Evolutionary conservation across 768 basidiomycete genomes (phyloP).

Genomic region (Grammothele lineata): DNA sequence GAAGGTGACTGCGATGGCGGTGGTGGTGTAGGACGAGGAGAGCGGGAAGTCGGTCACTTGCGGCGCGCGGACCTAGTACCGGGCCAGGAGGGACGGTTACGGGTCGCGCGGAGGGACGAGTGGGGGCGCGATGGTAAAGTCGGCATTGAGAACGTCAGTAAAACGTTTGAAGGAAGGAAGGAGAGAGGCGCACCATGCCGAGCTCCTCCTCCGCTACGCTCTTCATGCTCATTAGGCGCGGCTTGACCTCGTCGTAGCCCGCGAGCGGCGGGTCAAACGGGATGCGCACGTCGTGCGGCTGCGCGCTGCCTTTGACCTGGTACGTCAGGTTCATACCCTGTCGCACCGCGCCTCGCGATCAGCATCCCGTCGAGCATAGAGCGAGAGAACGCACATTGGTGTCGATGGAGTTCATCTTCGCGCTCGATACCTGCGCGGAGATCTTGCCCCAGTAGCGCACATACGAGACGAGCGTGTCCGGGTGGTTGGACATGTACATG

Average conservation of each 20-base stretch:
- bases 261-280: slow-evolving; percentile 66
- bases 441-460: slow-evolving; percentile 74
- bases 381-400: slow-evolving; percentile 43
- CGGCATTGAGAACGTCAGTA: no score
- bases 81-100: no score
- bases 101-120: no score
- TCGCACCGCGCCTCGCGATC: neutral
- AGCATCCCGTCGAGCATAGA: neutral
- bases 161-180: no score
- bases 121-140: no score
- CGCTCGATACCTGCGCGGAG: slow-evolving; percentile 47
- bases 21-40: slow-evolving; percentile 29
- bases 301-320: slow-evolving; percentile 41
- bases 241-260: slow-evolving; percentile 81
- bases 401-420: slow-evolving; percentile 68
- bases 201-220: slow-evolving; percentile 73
- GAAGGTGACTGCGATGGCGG: slow-evolving; percentile 24
- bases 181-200: slow-evolving; percentile 63
- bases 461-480: slow-evolving; percentile 81
- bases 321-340: slow-evolving; percentile 73
- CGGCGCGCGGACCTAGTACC: slow-evolving; percentile 53
- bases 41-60: slow-evolving; percentile 53
- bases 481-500: slow-evolving; percentile 84
- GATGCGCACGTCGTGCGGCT: slow-evolving; percentile 47
- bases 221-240: slow-evolving; percentile 76